A percentile compares a stretch with the other conserved stretches of the same genome.
Conservation (phyloP, 2,329 filamentous ascomycete species). For the Elsinoe arachidis region DNA sequence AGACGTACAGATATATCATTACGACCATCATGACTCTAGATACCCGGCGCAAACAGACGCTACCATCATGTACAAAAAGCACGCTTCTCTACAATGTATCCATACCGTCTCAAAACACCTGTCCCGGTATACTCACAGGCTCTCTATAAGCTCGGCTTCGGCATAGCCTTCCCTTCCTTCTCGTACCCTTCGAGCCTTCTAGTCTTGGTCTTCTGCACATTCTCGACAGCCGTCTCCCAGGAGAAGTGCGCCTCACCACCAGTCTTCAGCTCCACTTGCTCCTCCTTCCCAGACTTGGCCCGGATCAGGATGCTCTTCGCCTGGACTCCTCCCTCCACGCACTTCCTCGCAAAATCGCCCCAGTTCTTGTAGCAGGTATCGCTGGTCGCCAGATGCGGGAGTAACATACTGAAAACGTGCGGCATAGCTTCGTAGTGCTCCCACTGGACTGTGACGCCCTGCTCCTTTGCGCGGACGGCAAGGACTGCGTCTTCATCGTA, state of each 20-base stretch:
- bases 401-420: constrained; percentile 51
- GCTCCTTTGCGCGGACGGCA: constrained; percentile 45
- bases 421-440: constrained; percentile 76
- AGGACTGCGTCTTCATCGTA: constrained; percentile 58
- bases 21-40: constrained; percentile 11
- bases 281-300: constrained; percentile 26
- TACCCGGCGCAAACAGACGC: constrained; percentile 11
- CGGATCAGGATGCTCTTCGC: constrained; percentile 25
- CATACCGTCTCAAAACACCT: not conserved
- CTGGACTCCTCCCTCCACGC: constrained; percentile 23
- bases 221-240: constrained; percentile 16
- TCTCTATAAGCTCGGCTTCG: constrained; percentile 25
- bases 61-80: constrained; percentile 5
- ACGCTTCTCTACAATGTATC: not conserved
- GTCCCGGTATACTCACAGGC: no score
- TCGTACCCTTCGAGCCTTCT: constrained; percentile 25
- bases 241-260: constrained; percentile 17
- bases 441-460: constrained; percentile 55
- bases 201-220: constrained; percentile 24
- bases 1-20: not conserved
- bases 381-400: constrained; percentile 28
- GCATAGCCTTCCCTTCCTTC: constrained; percentile 26
- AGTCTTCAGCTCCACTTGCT: constrained; percentile 20
- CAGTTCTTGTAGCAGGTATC: constrained; percentile 31
- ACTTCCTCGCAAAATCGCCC: constrained; percentile 24